A percentile compares a stretch with the other conserved stretches of the same genome.
phyloP scores from a whole-genome alignment of 257 asterid species.

The Solanum appendiculatum region DNA sequence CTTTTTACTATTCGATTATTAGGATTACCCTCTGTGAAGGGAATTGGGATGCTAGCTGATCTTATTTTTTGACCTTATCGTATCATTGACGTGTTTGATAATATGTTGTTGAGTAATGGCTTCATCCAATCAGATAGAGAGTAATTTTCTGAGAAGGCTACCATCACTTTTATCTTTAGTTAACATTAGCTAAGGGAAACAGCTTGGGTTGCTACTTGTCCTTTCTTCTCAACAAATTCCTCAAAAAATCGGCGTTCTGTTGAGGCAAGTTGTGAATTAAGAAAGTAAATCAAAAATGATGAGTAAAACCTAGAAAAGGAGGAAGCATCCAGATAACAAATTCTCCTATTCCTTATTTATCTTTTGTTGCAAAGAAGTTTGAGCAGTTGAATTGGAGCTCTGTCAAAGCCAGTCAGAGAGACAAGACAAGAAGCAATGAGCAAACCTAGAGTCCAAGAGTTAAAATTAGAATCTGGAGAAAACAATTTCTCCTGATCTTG shows the following conservation, averaged over 20 bases:
- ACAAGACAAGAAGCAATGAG: background rate
- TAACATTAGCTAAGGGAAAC: background rate
- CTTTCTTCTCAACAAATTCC: background rate
- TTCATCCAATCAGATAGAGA: too few relatives aligned
- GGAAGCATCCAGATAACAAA: background rate
- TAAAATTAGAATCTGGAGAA: background rate
- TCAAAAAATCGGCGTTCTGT: background rate
- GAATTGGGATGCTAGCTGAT: too few relatives aligned
- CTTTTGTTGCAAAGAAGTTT: background rate
- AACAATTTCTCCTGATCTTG: background rate
- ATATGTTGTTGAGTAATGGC: too few relatives aligned
- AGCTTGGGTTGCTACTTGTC: background rate
- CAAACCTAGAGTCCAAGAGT: background rate
- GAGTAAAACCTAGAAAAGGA: background rate
- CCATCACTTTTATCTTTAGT: background rate
- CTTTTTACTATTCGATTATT: too few relatives aligned
- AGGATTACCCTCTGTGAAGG: too few relatives aligned
- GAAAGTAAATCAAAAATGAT: background rate
- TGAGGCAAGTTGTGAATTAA: background rate
- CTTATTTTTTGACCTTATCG: too few relatives aligned
- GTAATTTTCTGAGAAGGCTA: background rate
- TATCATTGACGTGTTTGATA: too few relatives aligned
- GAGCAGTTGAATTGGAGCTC: background rate
- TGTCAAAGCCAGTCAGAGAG: background rate
- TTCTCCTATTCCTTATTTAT: background rate